Evolutionary conservation across 352 stramenopile species (phyloP), one percentile per base, ranked within the genome.

Genomic region (Phytophthora foliorum): DNA sequence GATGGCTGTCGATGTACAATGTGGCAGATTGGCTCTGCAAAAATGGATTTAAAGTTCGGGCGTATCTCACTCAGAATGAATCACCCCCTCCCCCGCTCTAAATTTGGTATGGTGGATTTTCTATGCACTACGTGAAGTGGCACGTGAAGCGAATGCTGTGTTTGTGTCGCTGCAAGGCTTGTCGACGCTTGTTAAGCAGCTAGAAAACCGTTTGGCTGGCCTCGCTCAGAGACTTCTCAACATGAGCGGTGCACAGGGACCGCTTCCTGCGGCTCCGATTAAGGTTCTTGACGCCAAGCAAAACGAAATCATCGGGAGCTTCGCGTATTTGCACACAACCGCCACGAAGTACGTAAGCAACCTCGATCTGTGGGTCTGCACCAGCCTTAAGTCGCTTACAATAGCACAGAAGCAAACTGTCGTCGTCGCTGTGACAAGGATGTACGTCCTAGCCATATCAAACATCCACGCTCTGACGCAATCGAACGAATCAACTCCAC

Each of bases 1-100:
- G 65, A 13, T 73, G 65, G 52, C 13, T 64, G 8, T 73, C 65
- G n/a, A 73, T 73, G 52, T 67, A 31, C 34, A 21, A 21, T 11
- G 56, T 63, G n/a, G 19, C 51, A 17, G 13, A 62, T 24, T 66
- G 63, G 63, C 49, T 70, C 4, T 63, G 31, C 21, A 17, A 17
- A 13, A 44, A 63, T 36, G 55, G 42, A 31, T 63, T 48, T 19
- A 19, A 6, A 36, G 29, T 63, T 4, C 55, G 42, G 11, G 39
- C 22, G 13, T 54, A 63, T n/a, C 25, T 54, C 9, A 10, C 9
- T 2, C 2, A 56, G 31, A 56, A 46, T 25, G 17, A n/a, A 42
- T 4, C 36, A 3, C n/a, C n/a, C n/a, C n/a, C n/a, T n/a, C 55
- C 1, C 52, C 46, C 24, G 11, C 22, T 5, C 57, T 46, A 4